A percentile compares a stretch with the other conserved stretches of the same genome.
phyloP scores from a whole-genome alignment of 2,329 filamentous ascomycete genomes.

The Fusarium pilosicola region DNA sequence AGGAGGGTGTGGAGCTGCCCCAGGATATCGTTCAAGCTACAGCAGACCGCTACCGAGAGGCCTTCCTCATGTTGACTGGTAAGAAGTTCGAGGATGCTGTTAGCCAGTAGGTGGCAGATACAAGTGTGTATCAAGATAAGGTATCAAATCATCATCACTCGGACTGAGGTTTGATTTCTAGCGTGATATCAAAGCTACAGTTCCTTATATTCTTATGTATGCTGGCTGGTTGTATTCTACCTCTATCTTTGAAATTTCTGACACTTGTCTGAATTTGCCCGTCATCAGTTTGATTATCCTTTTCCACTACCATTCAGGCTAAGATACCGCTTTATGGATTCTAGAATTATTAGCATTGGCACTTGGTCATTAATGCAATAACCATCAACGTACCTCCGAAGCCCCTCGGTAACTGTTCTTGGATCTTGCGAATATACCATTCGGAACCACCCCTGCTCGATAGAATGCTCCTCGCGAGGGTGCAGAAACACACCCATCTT shows the following conservation, averaged over 20 bases:
- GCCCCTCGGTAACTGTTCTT: conserved; percentile 49
- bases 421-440: conserved; percentile 60
- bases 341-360: conserved; percentile 17
- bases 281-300: background rate
- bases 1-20: conserved; percentile 64
- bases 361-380: background rate
- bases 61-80: conserved; percentile 74
- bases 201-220: background rate
- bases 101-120: conserved; percentile 16
- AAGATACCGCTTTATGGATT: conserved; percentile 25
- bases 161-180: conserved; percentile 29
- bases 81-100: conserved; percentile 53
- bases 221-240: background rate
- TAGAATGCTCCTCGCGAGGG: conserved; percentile 57
- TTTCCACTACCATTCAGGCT: background rate
- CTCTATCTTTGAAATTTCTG: conserved; percentile 16
- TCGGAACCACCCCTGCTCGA: conserved; percentile 62
- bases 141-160: conserved; percentile 6
- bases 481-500: conserved; percentile 61
- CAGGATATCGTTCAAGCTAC: conserved; percentile 78
- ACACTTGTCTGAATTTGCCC: background rate
- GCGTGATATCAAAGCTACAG: conserved; percentile 1
- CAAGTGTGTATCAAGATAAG: background rate
- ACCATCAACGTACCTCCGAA: conserved; percentile 45
- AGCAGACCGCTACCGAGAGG: conserved; percentile 76